Percentiles rank a stretch among this genome's conserved stretches.
Evolutionary conservation across 345 rosid species (phyloP).

Genomic region (Noccaea bulbosa): DNA sequence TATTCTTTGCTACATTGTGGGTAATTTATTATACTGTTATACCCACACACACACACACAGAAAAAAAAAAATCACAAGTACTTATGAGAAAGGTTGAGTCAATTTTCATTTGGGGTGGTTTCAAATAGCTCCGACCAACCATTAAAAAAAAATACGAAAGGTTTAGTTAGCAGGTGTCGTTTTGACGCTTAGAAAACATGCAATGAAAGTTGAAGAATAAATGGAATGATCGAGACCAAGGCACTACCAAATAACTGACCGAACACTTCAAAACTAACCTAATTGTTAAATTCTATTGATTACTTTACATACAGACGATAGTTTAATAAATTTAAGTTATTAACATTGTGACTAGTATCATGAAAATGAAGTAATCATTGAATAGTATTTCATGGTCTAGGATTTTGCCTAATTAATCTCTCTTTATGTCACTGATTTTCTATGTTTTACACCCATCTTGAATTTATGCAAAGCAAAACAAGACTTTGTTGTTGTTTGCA

Average conservation of each 20-base stretch:
- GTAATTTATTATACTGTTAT: neutral
- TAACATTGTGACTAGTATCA: neutral
- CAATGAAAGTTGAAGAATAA: too few species aligned
- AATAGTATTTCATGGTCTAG: neutral
- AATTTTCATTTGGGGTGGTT: too few species aligned
- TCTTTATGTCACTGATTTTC: neutral
- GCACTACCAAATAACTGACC: too few species aligned
- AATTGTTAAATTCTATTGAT: too few species aligned
- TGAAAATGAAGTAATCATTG: neutral
- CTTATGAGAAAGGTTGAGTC: too few species aligned
- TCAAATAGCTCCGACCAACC: too few species aligned
- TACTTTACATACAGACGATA: neutral
- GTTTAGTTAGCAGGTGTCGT: too few species aligned
- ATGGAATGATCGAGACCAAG: too few species aligned
- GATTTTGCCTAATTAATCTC: neutral
- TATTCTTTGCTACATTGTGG: slow-evolving; percentile 22
- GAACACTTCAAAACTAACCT: too few species aligned
- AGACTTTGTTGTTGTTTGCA: neutral
- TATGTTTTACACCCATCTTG: neutral
- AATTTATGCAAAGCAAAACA: neutral
- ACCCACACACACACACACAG: neutral
- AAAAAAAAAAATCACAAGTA: neutral
- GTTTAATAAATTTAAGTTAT: neutral
- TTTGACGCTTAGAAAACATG: too few species aligned
- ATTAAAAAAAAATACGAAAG: too few species aligned